A percentile compares a stretch with the other conserved stretches of the same genome.
These are phyloP conservation scores for Fusarium sp. DNA, from an alignment of 2,329 filamentous ascomycete genomes.

Conservation along the genomic window DNA sequence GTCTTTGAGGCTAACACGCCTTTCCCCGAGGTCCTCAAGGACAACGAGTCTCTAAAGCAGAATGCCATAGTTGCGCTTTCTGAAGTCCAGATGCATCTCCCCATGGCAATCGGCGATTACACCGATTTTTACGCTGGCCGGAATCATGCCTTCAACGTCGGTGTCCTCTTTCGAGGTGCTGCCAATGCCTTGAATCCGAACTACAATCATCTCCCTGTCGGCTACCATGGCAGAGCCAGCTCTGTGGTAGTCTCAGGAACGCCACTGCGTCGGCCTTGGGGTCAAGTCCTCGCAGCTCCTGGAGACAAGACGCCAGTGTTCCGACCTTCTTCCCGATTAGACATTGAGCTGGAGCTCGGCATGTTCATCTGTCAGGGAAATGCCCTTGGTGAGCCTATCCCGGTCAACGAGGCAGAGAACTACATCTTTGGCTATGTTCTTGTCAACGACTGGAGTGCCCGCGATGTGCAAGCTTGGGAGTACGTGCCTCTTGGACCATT, in stretches of 20 bases:
- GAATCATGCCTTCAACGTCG: constrained; percentile 79
- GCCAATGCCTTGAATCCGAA: constrained; percentile 82
- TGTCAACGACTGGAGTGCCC: neutral
- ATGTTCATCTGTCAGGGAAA: neutral
- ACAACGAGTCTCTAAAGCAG: constrained; percentile 48
- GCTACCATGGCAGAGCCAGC: constrained; percentile 82
- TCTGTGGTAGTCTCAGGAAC: constrained; percentile 82
- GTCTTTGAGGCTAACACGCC: constrained; percentile 67
- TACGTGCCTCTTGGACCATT: neutral
- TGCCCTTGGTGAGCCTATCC: neutral
- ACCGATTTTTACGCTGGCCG: constrained; percentile 86
- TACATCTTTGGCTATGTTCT: neutral
- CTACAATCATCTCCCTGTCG: constrained; percentile 83
- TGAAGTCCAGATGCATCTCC: constrained; percentile 74
- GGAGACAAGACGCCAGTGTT: neutral
- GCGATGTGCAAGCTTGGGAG: neutral
- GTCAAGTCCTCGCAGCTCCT: constrained; percentile 70
- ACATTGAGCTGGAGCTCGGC: neutral
- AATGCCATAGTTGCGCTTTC: constrained; percentile 46
- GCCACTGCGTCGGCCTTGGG: constrained; percentile 76
- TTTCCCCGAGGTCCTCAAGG: constrained; percentile 48
- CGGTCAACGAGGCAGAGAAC: neutral
- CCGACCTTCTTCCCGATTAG: neutral
- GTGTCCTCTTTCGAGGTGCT: constrained; percentile 77
- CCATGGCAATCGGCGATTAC: constrained; percentile 84